Conservation (phyloP, 352 stramenopile genomes). For the Blastocystis sp. region DNA sequence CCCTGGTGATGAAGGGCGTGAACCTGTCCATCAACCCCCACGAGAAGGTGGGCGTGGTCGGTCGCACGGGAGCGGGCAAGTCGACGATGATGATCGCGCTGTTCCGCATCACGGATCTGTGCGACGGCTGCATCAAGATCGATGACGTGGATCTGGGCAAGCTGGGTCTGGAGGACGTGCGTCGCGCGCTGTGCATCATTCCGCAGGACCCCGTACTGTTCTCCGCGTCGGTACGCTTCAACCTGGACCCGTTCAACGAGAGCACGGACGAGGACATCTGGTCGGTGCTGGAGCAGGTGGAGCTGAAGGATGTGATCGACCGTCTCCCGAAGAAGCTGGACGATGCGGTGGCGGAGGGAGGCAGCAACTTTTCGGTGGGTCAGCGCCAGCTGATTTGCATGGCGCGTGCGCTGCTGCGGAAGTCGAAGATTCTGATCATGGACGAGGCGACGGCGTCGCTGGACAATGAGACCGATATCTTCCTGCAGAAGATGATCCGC, state of each 20-base stretch:
- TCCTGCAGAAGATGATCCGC: slow-evolving; percentile 67
- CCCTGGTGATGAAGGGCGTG: slow-evolving; percentile 60
- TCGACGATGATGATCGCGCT: slow-evolving; percentile 75
- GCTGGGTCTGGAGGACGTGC: slow-evolving; percentile 70
- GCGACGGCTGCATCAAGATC: slow-evolving; percentile 76
- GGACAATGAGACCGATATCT: slow-evolving; percentile 73
- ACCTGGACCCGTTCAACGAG: slow-evolving; percentile 71
- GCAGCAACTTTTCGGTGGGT: slow-evolving; percentile 67
- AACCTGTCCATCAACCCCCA: slow-evolving; percentile 72
- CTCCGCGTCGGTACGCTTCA: slow-evolving; percentile 70
- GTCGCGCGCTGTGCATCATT: slow-evolving; percentile 78
- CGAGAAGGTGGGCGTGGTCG: slow-evolving; percentile 79
- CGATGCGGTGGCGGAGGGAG: slow-evolving; percentile 39
- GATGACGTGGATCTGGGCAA: slow-evolving; percentile 74
- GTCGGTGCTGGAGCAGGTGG: slow-evolving; percentile 55
- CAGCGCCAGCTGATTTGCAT: slow-evolving; percentile 70
- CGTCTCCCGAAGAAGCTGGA: neutral
- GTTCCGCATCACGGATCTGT: slow-evolving; percentile 81
- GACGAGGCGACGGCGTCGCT: slow-evolving; percentile 79
- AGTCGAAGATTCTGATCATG: slow-evolving; percentile 81
- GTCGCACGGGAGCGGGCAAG: slow-evolving; percentile 75
- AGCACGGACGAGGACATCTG: slow-evolving; percentile 60
- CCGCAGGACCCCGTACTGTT: slow-evolving; percentile 80
- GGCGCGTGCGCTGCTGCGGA: slow-evolving; percentile 69
- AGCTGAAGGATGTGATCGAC: slow-evolving; percentile 27